Base-by-base conservation (phyloP, 139 green algal species). In the Chlamydomonas sp. region DNA sequence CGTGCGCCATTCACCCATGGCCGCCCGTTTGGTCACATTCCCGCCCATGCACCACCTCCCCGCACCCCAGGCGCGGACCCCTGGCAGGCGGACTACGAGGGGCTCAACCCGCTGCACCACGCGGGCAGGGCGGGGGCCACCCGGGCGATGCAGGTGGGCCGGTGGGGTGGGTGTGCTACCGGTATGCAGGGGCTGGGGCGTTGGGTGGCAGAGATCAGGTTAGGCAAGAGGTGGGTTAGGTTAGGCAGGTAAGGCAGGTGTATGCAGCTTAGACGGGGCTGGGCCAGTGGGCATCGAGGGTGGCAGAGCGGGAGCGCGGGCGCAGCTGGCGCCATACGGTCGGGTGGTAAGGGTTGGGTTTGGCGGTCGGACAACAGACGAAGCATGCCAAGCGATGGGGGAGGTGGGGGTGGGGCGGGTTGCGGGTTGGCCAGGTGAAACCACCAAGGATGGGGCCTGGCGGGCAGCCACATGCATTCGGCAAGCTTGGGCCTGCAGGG, bases 31-130 rank as follows among this genome's bases (percentile, higher is more conserved):
- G 4, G 9, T 14, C 57, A 60, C 57, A n/a, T 4, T 58, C 4
- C 18, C 31, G 9, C 31, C 62, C 61, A 16, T 0, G 62, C 10
- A 17, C 57, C 58, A 57, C 61, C 77, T 6, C 1, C 14, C n/a
- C 15, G 31, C 9, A 17, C 14, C 64, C 1, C 71, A 90, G 86
- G 87, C 64, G 87, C 87, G 1, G 87, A 90, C 74, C 77, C 72
- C 80, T 90, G 87, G 87, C 59, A 79, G 63, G 80, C 49, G 5
- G 87, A 90, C 64, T 5, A 79, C 2, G 58, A 79, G n/a, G 80
- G 87, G 3, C 63, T 49, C 31, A 88, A 77, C 62, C 6, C 87
- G 12, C n/a, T 67, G 10, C 87, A 90, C 63, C 61, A 85, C 7
- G 87, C 87, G 1, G 87, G 80, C 20, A 83, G 31, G 61, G 10